Evolutionary conservation across 805 yeast species (phyloP).

Genomic region (Naumovozyma castellii): DNA sequence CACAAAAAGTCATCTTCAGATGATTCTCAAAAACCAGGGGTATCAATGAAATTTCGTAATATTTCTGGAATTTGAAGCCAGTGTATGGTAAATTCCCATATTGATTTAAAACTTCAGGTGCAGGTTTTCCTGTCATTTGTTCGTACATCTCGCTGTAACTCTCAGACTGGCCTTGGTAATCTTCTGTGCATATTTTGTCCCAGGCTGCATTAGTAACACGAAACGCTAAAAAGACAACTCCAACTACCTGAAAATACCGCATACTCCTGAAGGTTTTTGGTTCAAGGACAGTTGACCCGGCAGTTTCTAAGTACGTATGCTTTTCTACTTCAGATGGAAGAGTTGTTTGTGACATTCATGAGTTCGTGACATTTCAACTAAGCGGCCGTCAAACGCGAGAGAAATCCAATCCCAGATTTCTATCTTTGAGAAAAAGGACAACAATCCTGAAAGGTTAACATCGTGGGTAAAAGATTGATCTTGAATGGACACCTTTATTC

Average conservation of each 20-base stretch:
- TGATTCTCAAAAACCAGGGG: constrained; percentile 35
- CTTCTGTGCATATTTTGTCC: constrained; percentile 18
- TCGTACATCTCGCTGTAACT: constrained; percentile 19
- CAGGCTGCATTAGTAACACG: neutral
- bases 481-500: neutral
- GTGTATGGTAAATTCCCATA: constrained; percentile 28
- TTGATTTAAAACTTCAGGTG: neutral
- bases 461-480: neutral
- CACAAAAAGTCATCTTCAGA: constrained; percentile 43
- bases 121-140: constrained; percentile 22
- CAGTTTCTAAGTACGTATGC: too few species aligned
- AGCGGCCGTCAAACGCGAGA: neutral
- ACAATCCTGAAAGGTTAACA: neutral
- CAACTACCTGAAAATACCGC: too few species aligned
- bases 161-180: constrained; percentile 10
- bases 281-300: too few species aligned
- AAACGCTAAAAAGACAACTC: too few species aligned
- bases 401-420: neutral
- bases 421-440: neutral
- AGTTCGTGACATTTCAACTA: too few species aligned
- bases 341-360: too few species aligned
- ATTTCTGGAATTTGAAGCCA: constrained; percentile 48
- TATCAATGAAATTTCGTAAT: constrained; percentile 34
- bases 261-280: too few species aligned
- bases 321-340: too few species aligned